These are phyloP conservation scores for Linnemannia hyalina DNA, from an alignment of 192 early-diverging fungal genomes.

Conservation along the genomic window DNA sequence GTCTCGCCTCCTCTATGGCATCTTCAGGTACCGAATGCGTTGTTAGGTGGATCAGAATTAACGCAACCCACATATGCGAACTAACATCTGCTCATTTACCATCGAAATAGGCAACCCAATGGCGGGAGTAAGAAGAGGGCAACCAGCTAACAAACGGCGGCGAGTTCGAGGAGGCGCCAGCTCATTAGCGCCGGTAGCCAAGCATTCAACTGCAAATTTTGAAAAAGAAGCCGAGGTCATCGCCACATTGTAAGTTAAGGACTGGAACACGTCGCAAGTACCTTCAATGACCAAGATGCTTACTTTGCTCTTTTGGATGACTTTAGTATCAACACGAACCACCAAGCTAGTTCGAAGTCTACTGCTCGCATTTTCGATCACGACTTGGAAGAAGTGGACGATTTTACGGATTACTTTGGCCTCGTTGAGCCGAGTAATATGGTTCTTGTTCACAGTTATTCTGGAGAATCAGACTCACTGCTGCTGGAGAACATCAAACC, in stretches of 20 bases:
- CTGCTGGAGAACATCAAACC: conserved; percentile 80
- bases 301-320: background rate
- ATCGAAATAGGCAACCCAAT: background rate
- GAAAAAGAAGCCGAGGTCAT: conserved; percentile 58
- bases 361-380: conserved; percentile 45
- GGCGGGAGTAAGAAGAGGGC: conserved; percentile 19
- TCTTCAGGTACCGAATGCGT: background rate
- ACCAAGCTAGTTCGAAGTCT: conserved; percentile 8
- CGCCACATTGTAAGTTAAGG: conserved; percentile 55
- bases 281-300: background rate
- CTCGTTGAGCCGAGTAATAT: conserved; percentile 60
- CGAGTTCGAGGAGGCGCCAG: conserved; percentile 54
- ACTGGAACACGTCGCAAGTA: background rate
- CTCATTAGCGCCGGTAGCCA: conserved; percentile 24
- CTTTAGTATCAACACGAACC: conserved; percentile 27
- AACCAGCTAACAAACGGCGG: conserved; percentile 63
- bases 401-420: conserved; percentile 64
- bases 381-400: conserved; percentile 59
- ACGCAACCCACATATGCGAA: no score
- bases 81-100: background rate
- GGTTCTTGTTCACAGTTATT: conserved; percentile 69
- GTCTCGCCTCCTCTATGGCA: background rate
- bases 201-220: conserved; percentile 18
- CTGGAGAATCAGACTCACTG: conserved; percentile 72
- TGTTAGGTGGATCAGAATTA: background rate